These are phyloP conservation scores for Aspergillus tamarii DNA, from an alignment of 2,329 filamentous ascomycete genomes.

Conservation along the genomic window DNA sequence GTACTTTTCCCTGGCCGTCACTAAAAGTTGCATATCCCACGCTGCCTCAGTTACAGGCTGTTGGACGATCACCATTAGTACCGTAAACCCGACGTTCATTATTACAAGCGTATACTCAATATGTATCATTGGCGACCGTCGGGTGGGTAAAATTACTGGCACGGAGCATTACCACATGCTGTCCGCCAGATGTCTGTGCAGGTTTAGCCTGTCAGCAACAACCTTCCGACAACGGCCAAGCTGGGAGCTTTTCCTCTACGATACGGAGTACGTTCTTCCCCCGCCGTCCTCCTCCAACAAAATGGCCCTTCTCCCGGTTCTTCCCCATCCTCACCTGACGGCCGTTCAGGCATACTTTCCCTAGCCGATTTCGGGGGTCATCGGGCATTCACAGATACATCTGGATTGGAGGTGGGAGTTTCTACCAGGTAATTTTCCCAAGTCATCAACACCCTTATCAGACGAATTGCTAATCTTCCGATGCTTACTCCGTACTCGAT, in stretches of 20 bases:
- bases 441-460: constrained; percentile 34
- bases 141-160: constrained; percentile 26
- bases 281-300: constrained; percentile 15
- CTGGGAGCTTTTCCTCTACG: constrained; percentile 20
- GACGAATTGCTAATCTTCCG: constrained; percentile 9
- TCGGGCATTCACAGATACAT: constrained; percentile 17
- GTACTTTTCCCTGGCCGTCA: background rate
- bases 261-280: constrained; percentile 16
- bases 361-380: constrained; percentile 35
- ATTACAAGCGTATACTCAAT: constrained; percentile 19
- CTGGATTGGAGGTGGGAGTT: constrained; percentile 26
- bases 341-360: constrained; percentile 1
- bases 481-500: background rate
- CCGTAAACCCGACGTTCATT: background rate
- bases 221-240: constrained; percentile 38
- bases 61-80: constrained; percentile 18
- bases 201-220: constrained; percentile 9
- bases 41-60: constrained; percentile 15
- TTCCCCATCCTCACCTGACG: constrained; percentile 1
- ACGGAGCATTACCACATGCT: constrained; percentile 24
- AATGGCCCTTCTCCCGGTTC: constrained; percentile 8
- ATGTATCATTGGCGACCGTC: constrained; percentile 22
- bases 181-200: constrained; percentile 16
- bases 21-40: constrained; percentile 27
- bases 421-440: constrained; percentile 28